phyloP scores from a whole-genome alignment of 495 filamentous ascomycete species.

The Penicillium longicatenatum region DNA sequence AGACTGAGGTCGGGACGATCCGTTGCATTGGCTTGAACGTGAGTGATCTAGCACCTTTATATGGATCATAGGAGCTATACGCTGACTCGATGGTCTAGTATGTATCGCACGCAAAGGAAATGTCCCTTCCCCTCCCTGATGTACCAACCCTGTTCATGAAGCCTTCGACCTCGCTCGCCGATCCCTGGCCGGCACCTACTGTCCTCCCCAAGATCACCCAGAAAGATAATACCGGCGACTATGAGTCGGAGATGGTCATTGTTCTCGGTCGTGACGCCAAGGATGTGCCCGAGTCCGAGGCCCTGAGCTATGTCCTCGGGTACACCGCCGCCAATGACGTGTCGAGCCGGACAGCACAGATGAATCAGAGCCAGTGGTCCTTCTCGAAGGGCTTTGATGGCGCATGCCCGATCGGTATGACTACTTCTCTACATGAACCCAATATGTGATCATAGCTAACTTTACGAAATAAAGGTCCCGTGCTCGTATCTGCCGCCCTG shows the following conservation, averaged over 20 bases:
- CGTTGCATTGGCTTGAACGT: conserved; percentile 80
- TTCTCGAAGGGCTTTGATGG: conserved; percentile 84
- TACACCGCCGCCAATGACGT: conserved; percentile 83
- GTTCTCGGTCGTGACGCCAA: conserved; percentile 70
- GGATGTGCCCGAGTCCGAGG: conserved; percentile 68
- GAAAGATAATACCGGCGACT: conserved; percentile 63
- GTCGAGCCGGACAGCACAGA: conserved; percentile 76
- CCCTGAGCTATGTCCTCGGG: conserved; percentile 75
- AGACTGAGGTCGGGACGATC: conserved; percentile 48
- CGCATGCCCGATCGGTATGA: conserved; percentile 69
- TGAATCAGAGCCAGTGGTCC: conserved; percentile 78
- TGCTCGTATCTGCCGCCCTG: conserved; percentile 50
- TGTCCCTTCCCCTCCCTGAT: conserved; percentile 68
- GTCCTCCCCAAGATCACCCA: conserved; percentile 63
- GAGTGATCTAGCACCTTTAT: conserved; percentile 3
- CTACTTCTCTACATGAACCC: neutral
- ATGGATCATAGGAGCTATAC: neutral
- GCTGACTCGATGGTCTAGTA: conserved; percentile 47
- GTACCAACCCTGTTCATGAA: conserved; percentile 83
- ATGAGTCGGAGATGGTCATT: conserved; percentile 80
- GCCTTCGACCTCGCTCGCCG: conserved; percentile 67
- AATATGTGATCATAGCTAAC: neutral
- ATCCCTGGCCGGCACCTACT: conserved; percentile 68
- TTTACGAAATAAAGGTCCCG: conserved; percentile 41
- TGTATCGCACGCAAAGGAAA: conserved; percentile 73